Conservation (phyloP, 2,329 filamentous ascomycete genomes). For the Colletotrichum lentis region DNA sequence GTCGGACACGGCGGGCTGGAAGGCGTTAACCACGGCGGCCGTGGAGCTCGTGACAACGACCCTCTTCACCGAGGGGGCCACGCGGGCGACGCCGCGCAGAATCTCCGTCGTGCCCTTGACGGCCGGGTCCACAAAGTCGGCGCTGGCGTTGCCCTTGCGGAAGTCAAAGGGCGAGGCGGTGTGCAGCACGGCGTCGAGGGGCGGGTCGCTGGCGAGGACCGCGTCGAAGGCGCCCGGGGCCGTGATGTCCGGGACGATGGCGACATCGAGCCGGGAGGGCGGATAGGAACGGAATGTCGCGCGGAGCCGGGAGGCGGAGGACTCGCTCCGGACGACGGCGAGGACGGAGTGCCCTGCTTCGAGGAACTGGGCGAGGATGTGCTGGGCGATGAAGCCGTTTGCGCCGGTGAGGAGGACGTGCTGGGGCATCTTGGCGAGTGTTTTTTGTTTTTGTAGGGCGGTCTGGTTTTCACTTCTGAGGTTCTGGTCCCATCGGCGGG, state of each 20-base stretch:
- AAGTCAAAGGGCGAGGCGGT: constrained; percentile 79
- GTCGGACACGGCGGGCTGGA: constrained; percentile 48
- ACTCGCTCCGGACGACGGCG: constrained; percentile 48
- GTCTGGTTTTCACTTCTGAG: too few species aligned
- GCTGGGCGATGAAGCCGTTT: constrained; percentile 54
- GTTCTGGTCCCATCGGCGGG: too few species aligned
- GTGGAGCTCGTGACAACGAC: constrained; percentile 65
- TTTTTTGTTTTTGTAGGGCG: too few species aligned
- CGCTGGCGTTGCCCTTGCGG: constrained; percentile 60
- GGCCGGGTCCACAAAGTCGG: constrained; percentile 63
- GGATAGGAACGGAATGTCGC: constrained; percentile 5
- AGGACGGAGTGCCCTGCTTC: constrained; percentile 49
- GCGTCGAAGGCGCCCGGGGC: constrained; percentile 47
- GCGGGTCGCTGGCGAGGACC: constrained; percentile 51
- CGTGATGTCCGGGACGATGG: constrained; percentile 49
- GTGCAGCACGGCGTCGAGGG: constrained; percentile 78
- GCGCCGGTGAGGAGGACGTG: constrained; percentile 48
- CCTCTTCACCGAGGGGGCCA: constrained; percentile 64
- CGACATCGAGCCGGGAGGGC: constrained; percentile 39
- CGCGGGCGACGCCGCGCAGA: constrained; percentile 56
- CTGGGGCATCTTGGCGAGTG: constrained; percentile 12
- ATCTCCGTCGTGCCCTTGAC: constrained; percentile 61
- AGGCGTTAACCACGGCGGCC: constrained; percentile 53
- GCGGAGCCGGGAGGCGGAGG: constrained; percentile 5
- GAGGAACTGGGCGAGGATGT: constrained; percentile 50